These are phyloP conservation scores for Hyaloscypha hepaticicola DNA, from an alignment of 495 filamentous ascomycete genomes.

Conservation along the genomic window DNA sequence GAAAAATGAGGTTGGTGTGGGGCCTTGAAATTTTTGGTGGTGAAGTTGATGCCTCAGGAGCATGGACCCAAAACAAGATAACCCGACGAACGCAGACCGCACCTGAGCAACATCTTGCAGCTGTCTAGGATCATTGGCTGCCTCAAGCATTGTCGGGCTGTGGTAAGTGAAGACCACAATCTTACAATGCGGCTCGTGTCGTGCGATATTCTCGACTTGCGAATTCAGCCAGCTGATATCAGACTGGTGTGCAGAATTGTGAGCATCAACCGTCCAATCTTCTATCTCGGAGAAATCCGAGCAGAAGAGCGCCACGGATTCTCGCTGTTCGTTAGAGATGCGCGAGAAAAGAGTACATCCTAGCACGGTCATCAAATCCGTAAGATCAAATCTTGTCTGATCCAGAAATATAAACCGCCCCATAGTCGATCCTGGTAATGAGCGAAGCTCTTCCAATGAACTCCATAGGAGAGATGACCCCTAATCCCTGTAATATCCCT, in stretches of 20 bases:
- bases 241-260: slow-evolving; percentile 11
- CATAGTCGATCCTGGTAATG: slow-evolving; percentile 15
- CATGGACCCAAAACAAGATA: too few species aligned
- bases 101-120: slow-evolving; percentile 42
- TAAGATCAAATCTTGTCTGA: slow-evolving; percentile 42
- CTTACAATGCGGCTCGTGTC: slow-evolving; percentile 33
- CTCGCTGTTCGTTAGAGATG: slow-evolving; percentile 33
- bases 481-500: too few species aligned
- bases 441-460: slow-evolving; percentile 16
- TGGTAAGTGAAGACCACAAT: slow-evolving; percentile 55
- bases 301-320: slow-evolving; percentile 36
- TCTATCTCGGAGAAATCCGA: slow-evolving; percentile 51
- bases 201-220: slow-evolving; percentile 40
- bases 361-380: slow-evolving; percentile 39
- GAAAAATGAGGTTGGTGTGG: too few species aligned
- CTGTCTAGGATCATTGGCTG: slow-evolving; percentile 39
- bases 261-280: slow-evolving; percentile 16
- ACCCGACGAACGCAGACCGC: slow-evolving; percentile 5
- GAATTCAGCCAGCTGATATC: slow-evolving; percentile 54
- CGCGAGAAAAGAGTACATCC: slow-evolving; percentile 49
- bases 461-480: too few species aligned
- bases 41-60: too few species aligned
- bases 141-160: slow-evolving; percentile 42
- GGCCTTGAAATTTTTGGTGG: too few species aligned
- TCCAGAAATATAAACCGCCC: slow-evolving; percentile 50